A percentile compares a stretch with the other conserved stretches of the same genome.
Evolutionary conservation across 176 grass and related monocot genomes (phyloP).

Genomic region (Rhynchospora tenuis): DNA sequence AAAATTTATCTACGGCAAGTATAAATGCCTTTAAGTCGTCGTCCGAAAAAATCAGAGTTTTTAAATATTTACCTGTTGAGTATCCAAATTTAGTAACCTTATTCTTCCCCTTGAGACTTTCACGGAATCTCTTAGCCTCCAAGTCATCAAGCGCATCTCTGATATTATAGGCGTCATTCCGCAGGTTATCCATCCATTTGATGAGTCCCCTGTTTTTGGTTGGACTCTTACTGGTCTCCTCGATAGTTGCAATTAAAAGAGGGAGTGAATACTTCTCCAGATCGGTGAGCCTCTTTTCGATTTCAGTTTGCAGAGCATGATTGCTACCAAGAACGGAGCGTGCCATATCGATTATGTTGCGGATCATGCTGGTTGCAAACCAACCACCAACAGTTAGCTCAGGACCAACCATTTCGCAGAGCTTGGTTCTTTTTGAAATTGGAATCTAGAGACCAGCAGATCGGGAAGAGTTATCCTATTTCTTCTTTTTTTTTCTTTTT

Average conservation of each 20-base stretch:
- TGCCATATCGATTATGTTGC: not conserved
- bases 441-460: too few relatives aligned
- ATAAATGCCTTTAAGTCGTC: not conserved
- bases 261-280: not conserved
- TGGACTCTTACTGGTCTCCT: not conserved
- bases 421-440: too few relatives aligned
- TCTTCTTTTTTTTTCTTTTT: too few relatives aligned
- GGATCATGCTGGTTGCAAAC: not conserved
- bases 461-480: too few relatives aligned
- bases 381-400: slow-evolving; percentile 1
- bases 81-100: not conserved
- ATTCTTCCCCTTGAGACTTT: not conserved
- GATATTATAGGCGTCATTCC: not conserved
- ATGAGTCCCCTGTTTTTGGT: not conserved
- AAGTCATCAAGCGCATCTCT: slow-evolving; percentile 31
- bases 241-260: not conserved
- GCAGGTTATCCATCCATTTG: not conserved
- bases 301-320: not conserved
- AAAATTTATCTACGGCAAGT: not conserved
- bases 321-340: not conserved
- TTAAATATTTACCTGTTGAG: not conserved
- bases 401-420: not conserved
- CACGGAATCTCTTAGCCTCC: not conserved
- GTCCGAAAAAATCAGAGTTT: not conserved
- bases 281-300: not conserved